phyloP scores from a whole-genome alignment of 768 basidiomycete genomes.

The Tylopilus subfusipes region DNA sequence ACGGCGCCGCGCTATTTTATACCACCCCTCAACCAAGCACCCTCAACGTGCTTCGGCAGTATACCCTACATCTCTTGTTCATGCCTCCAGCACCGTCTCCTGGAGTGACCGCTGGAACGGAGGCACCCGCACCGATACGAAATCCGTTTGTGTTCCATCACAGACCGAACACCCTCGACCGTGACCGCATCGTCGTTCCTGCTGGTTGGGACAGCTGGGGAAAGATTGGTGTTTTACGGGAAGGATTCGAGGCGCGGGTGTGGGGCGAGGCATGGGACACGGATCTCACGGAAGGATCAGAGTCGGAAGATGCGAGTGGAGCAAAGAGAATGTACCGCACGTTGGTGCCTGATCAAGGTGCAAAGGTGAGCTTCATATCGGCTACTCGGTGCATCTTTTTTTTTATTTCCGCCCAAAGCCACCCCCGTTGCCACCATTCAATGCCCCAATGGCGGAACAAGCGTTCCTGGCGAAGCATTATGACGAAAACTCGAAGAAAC shows the following conservation, averaged over 20 bases:
- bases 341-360: slow-evolving; percentile 73
- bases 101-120: slow-evolving; percentile 29
- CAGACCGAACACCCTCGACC: slow-evolving; percentile 88
- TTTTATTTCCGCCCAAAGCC: slow-evolving; percentile 38
- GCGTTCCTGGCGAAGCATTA: slow-evolving; percentile 88
- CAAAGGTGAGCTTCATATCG: slow-evolving; percentile 49
- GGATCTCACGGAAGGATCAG: slow-evolving; percentile 53
- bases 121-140: slow-evolving; percentile 49
- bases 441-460: slow-evolving; percentile 84
- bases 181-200: slow-evolving; percentile 89
- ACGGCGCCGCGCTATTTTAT: slow-evolving; percentile 90
- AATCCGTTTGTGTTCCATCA: slow-evolving; percentile 85
- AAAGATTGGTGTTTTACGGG: slow-evolving; percentile 85
- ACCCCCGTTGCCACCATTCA: slow-evolving; percentile 68
- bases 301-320: slow-evolving; percentile 42
- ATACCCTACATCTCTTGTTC: slow-evolving; percentile 70
- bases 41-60: slow-evolving; percentile 72
- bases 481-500: slow-evolving; percentile 87
- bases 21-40: slow-evolving; percentile 80
- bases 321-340: slow-evolving; percentile 64
- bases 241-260: slow-evolving; percentile 81
- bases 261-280: slow-evolving; percentile 81
- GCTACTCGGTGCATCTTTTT: not conserved
- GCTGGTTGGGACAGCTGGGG: slow-evolving; percentile 99
- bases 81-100: slow-evolving; percentile 57